phyloP scores from a whole-genome alignment of 495 filamentous ascomycete species.

The Halenospora varia region DNA sequence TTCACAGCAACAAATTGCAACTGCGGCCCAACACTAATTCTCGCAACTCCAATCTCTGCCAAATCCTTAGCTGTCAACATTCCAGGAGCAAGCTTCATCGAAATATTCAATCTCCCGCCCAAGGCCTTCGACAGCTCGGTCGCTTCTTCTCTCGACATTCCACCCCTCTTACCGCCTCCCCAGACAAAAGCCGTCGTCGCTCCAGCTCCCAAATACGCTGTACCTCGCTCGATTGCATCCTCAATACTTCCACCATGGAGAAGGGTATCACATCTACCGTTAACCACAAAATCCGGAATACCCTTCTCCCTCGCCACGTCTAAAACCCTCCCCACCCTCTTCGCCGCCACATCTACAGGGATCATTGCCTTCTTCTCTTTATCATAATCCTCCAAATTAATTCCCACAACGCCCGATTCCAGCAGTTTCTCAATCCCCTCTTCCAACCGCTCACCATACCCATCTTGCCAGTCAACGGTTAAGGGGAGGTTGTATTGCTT shows the following conservation, averaged over 20 bases:
- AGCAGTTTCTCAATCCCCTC: slow-evolving; percentile 34
- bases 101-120: slow-evolving; percentile 11
- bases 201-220: slow-evolving; percentile 38
- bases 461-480: slow-evolving; percentile 50
- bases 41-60: slow-evolving; percentile 39
- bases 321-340: slow-evolving; percentile 32
- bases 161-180: slow-evolving; percentile 23
- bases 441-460: slow-evolving; percentile 40
- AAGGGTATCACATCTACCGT: slow-evolving; percentile 40
- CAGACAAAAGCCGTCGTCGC: slow-evolving; percentile 43
- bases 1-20: slow-evolving; percentile 2
- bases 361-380: slow-evolving; percentile 28
- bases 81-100: neutral
- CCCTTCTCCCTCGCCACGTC: slow-evolving; percentile 25
- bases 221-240: slow-evolving; percentile 37
- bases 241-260: slow-evolving; percentile 23
- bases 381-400: slow-evolving; percentile 47
- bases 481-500: slow-evolving; percentile 26
- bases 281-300: slow-evolving; percentile 40
- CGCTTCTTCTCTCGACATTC: slow-evolving; percentile 12
- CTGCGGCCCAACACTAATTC: slow-evolving; percentile 34
- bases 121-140: slow-evolving; percentile 24
- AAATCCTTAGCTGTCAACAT: slow-evolving; percentile 29
- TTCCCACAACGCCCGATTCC: slow-evolving; percentile 42
- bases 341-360: slow-evolving; percentile 30